A percentile compares a stretch with the other conserved stretches of the same genome.
These are phyloP conservation scores for Aegilops umbellulata DNA, from an alignment of 176 grass and related monocot species.

Conservation along the genomic window DNA sequence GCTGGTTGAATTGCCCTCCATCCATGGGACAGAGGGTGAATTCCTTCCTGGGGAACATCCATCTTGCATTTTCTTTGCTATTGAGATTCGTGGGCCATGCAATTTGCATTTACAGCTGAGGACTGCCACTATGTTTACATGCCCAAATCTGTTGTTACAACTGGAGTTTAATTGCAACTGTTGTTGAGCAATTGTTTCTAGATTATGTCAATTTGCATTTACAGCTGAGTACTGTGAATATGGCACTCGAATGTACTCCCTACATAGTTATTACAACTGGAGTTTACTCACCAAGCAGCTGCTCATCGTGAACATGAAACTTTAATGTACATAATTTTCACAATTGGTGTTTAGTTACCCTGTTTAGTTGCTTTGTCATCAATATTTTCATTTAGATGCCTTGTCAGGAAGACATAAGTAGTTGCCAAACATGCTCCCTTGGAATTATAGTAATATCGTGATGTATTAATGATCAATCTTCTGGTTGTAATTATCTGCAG, in stretches of 20 bases:
- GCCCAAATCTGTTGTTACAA: neutral
- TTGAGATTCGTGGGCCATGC: neutral
- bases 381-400: neutral
- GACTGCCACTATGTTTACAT: neutral
- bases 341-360: neutral
- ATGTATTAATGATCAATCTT: conserved; percentile 9
- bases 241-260: neutral
- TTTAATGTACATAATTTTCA: neutral
- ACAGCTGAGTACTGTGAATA: neutral
- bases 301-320: neutral
- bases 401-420: neutral
- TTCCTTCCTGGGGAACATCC: neutral
- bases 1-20: neutral
- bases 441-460: neutral
- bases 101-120: neutral
- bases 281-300: neutral
- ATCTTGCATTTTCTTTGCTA: neutral
- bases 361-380: neutral
- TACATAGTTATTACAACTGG: neutral
- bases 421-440: neutral
- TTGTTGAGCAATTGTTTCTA: no score
- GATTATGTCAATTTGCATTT: neutral
- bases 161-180: no score
- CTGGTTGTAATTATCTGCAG: conserved; percentile 34
- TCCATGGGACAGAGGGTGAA: neutral